Evolutionary conservation across 345 rosid genomes (phyloP).

Genomic region (Gynandropsis gynandra): DNA sequence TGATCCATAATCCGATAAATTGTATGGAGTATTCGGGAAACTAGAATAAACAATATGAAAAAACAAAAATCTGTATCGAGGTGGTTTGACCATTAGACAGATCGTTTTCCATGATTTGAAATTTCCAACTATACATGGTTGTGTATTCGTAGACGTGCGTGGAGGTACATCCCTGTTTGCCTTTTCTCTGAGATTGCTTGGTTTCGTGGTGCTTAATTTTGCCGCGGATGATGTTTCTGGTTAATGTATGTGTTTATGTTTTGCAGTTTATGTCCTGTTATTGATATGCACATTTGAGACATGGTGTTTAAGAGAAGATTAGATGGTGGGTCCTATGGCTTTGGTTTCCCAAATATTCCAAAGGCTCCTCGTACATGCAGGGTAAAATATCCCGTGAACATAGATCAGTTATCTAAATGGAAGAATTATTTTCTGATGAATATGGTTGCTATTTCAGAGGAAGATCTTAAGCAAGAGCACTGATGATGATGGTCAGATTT

Average conservation of each 20-base stretch:
- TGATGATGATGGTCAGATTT: slow-evolving; percentile 43
- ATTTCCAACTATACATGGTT: no score
- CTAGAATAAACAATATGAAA: no score
- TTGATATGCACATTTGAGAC: slow-evolving; percentile 42
- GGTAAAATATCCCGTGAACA: slow-evolving; percentile 31
- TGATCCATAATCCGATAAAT: not conserved
- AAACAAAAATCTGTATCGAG: no score
- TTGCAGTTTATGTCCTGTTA: slow-evolving; percentile 5
- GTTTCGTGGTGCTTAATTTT: slow-evolving; percentile 9
- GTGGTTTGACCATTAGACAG: no score
- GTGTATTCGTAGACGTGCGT: no score
- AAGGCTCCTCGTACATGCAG: slow-evolving; percentile 83
- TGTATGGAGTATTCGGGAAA: not conserved
- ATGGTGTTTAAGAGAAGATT: slow-evolving; percentile 85
- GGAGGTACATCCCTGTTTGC: not conserved
- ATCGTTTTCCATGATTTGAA: no score
- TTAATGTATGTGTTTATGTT: slow-evolving; percentile 23
- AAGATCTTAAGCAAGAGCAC: slow-evolving; percentile 36
- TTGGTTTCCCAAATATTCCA: slow-evolving; percentile 54
- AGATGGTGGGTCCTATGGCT: slow-evolving; percentile 47
- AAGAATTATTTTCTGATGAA: slow-evolving; percentile 21
- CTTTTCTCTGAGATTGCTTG: not conserved
- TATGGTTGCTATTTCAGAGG: slow-evolving; percentile 37
- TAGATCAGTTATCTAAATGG: slow-evolving; percentile 7
- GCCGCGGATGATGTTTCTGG: slow-evolving; percentile 10